Evolutionary conservation across 768 basidiomycete genomes (phyloP).

Genomic region (Terana coerulea): DNA sequence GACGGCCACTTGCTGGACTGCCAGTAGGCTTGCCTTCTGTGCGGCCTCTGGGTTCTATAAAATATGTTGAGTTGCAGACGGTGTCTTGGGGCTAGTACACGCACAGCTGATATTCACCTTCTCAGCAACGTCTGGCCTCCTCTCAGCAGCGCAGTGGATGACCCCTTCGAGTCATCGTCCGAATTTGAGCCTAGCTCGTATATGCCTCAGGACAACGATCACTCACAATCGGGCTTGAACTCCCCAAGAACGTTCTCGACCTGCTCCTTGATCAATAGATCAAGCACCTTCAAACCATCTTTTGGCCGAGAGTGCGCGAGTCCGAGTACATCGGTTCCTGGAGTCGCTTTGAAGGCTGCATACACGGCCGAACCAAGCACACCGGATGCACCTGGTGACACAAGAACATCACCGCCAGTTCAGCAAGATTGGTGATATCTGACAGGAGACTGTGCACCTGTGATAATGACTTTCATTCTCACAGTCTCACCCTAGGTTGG

Average conservation of each 20-base stretch:
- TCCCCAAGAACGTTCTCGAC: slow-evolving; percentile 52
- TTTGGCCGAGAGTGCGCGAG: slow-evolving; percentile 70
- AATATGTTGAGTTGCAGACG: slow-evolving; percentile 1
- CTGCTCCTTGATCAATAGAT: slow-evolving; percentile 58
- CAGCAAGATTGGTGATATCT: background rate
- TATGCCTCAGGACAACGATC: background rate
- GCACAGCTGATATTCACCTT: slow-evolving; percentile 46
- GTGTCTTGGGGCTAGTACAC: background rate
- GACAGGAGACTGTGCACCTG: background rate
- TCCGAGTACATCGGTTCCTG: slow-evolving; percentile 47
- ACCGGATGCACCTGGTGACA: slow-evolving; percentile 77
- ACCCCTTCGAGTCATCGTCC: slow-evolving; percentile 49
- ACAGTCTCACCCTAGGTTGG: background rate
- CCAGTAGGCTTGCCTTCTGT: slow-evolving; percentile 41
- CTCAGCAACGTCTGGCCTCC: slow-evolving; percentile 90
- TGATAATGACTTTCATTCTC: slow-evolving; percentile 1
- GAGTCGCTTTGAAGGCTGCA: slow-evolving; percentile 49
- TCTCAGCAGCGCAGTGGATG: slow-evolving; percentile 93
- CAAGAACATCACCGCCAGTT: background rate
- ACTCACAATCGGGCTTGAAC: slow-evolving; percentile 69
- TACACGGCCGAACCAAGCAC: slow-evolving; percentile 82
- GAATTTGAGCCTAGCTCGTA: background rate
- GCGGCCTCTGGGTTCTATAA: slow-evolving; percentile 66
- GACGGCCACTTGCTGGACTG: background rate
- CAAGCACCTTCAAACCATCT: slow-evolving; percentile 51